Base-by-base conservation (phyloP, 2,329 filamentous ascomycete genomes). In the Neopestalotiopsis sp. region DNA sequence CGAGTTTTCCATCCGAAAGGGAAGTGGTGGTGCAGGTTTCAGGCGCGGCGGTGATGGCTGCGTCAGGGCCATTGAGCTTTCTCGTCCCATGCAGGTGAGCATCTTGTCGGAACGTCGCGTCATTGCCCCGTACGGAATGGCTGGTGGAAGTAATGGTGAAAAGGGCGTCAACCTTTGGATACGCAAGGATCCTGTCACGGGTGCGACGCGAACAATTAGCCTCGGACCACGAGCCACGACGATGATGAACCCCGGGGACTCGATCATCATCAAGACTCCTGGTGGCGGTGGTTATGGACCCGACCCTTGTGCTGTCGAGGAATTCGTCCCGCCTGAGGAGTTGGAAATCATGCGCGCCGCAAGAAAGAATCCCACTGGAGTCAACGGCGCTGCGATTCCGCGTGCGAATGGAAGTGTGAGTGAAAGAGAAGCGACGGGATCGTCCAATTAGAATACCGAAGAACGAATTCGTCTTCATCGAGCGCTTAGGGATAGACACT, bases 41-140 rank as follows among this genome's bases (percentile, higher is more conserved):
- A 86, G 90, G 71, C 77, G 78, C 0, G 91, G 91, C 12, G 91
- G 91, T 2, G 87, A 93, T 72, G 91, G 91, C 7, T 88, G 91
- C 0, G 81, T 92, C 1, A 81, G 91, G 3, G 91, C 93, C 70
- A 92, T 94, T 70, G 91, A 94, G 77, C 92, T 92, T 75, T 82
- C 90, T 2, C 88, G 91, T 45, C 89, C 90, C 0, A 86, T 94
- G 3, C 88, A 92, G 76, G 90, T 91, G 30, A 89, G 86, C 14
- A 94, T 94, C 63, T 79, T 94, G 9, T 90, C 86, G 24, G 92
- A 94, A 78, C 78, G 92, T 30, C 81, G 92, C 28, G 90, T 93
- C 0, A 90, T 91, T 72, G 86, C 88, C 68, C 92, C 92, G 0
- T 94, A 94, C 71, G 92, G 92, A 1, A 83, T 94, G 71, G 87